Evolutionary conservation across 2,329 filamentous ascomycete genomes (phyloP).

Genomic region (Xylariaceae sp.): DNA sequence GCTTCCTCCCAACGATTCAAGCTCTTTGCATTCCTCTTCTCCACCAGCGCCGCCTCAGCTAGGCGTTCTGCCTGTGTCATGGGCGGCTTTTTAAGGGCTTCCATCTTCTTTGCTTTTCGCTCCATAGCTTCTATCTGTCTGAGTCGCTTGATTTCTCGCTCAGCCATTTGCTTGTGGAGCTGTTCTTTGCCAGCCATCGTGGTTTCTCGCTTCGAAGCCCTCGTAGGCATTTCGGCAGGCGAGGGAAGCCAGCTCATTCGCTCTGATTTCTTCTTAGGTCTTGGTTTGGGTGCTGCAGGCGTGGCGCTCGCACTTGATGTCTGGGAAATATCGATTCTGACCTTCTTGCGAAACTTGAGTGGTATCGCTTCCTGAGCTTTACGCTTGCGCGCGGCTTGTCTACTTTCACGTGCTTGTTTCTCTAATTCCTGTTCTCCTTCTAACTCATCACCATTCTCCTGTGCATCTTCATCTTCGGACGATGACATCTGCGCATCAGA

Average conservation of each 20-base stretch:
- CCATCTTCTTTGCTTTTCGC: conserved; percentile 71
- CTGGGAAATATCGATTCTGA: conserved; percentile 63
- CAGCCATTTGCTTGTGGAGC: conserved; percentile 73
- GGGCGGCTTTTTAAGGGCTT: conserved; percentile 76
- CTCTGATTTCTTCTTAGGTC: conserved; percentile 66
- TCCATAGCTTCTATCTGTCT: conserved; percentile 73
- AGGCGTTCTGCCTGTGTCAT: conserved; percentile 89
- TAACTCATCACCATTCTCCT: conserved; percentile 71
- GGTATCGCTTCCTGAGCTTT: conserved; percentile 79
- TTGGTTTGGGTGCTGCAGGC: conserved; percentile 49
- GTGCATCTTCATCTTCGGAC: conserved; percentile 81
- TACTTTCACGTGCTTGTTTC: conserved; percentile 73
- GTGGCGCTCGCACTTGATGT: conserved; percentile 41
- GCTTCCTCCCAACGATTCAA: conserved; percentile 93
- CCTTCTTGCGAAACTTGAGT: conserved; percentile 74
- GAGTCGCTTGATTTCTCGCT: conserved; percentile 72
- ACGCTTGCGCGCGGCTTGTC: conserved; percentile 73
- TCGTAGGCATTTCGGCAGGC: conserved; percentile 59
- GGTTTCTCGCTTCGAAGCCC: conserved; percentile 63
- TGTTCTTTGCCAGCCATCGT: conserved; percentile 66
- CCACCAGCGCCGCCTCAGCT: conserved; percentile 80
- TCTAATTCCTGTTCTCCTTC: conserved; percentile 89
- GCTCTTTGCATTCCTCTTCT: conserved; percentile 87
- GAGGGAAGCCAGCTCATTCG: conserved; percentile 64
- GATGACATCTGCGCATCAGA: conserved; percentile 87